Evolutionary conservation across 2,329 filamentous ascomycete species (phyloP).

Genomic region (Talaromyces sp.): DNA sequence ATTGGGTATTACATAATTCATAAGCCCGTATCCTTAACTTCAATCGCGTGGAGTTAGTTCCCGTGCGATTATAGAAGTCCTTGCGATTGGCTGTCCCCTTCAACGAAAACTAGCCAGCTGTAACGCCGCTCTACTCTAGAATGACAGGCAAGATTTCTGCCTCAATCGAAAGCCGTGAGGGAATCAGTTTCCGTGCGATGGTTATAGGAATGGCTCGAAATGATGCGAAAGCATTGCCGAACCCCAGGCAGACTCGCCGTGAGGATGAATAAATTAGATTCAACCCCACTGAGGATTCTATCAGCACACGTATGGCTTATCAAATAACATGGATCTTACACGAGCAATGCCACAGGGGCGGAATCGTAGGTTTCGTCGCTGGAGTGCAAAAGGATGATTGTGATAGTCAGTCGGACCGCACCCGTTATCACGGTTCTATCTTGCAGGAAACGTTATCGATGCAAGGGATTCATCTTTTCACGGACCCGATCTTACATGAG

Average conservation of each 20-base stretch:
- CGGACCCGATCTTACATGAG: not conserved
- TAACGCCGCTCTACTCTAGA: not conserved
- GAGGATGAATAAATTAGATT: not conserved
- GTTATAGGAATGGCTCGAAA: not conserved
- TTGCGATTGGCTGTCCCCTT: not conserved
- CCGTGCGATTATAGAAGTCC: not conserved
- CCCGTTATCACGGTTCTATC: constrained; percentile 2
- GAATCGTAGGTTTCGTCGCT: constrained; percentile 4
- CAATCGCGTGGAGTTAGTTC: not conserved
- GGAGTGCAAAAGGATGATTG: not conserved
- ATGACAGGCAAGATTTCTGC: not conserved
- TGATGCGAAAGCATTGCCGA: constrained; percentile 4
- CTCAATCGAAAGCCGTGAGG: not conserved
- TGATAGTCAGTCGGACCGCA: not conserved
- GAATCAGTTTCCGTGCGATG: not conserved
- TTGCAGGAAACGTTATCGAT: not conserved
- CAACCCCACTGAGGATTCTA: not conserved
- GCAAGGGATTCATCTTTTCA: not conserved
- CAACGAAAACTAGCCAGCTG: not conserved
- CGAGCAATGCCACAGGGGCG: not conserved
- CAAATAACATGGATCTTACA: not conserved
- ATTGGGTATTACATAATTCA: too few relatives aligned
- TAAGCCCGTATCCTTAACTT: not conserved
- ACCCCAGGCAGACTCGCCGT: not conserved
- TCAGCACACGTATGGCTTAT: not conserved